Evolutionary conservation across 345 rosid genomes (phyloP), one percentile per base, ranked within the genome.

Genomic region (Pugionium dolabratum): DNA sequence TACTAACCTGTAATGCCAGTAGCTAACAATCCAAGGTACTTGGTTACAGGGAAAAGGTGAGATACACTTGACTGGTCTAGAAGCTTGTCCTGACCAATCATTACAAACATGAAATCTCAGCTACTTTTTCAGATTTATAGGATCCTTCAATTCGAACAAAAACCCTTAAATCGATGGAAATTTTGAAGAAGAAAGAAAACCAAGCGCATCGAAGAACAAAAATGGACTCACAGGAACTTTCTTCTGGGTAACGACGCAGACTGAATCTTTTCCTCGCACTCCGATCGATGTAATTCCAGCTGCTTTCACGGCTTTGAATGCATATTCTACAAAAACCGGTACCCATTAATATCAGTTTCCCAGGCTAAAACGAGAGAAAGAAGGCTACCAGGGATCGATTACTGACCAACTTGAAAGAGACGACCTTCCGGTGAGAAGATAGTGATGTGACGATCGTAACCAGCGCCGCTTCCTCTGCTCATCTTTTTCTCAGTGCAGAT

Each of bases 251-350:
- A 94, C 99, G 32, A 94, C 96, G 8, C 99, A 94, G 0, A 94
- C 90, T 7, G 97, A 94, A 66, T 94, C 99, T 72, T 87, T 90
- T 1, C 99, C 99, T 9, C 93, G 80, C 44, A 94, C 99, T 34
- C 97, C 99, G 33, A 94, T 94, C n/a, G 99, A 91, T 61, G 99
- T 94, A 66, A 89, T 85, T 46, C 92, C 92, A 49, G 99, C 89
- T 26, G 97, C n/a, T n/a, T n/a, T n/a, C n/a, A n/a, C n/a, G n/a
- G n/a, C n/a, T n/a, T n/a, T n/a, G n/a, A n/a, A n/a, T n/a, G n/a
- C 97, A 78, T 94, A 94, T 66, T 94, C 98, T 93, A 72, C 59
- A 7, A 59, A 71, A 65, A 48, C 57, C 7, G 57, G 11, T 29
- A 52, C 30, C 35, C 3, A 36, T 18, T 18, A 18, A 18, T 18